These are phyloP conservation scores for Ogataea trehaloabstinens DNA, from an alignment of 805 yeast species.

Conservation along the genomic window DNA sequence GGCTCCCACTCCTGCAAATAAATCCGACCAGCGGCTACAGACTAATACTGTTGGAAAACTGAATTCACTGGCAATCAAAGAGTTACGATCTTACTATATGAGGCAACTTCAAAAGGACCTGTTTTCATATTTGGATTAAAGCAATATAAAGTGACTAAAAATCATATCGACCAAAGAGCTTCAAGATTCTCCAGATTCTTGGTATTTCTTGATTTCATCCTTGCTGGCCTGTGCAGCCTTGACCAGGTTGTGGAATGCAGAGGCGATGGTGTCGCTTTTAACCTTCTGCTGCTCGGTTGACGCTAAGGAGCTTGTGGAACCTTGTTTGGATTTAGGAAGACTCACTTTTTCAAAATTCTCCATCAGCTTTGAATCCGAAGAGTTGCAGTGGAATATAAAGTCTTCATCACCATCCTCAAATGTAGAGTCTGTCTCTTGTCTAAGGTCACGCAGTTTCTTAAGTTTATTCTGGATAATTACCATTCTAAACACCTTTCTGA, in stretches of 20 bases:
- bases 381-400: slow-evolving; percentile 31
- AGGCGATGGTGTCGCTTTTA: slow-evolving; percentile 28
- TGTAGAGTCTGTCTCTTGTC: slow-evolving; percentile 48
- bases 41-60: slow-evolving; percentile 7
- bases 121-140: slow-evolving; percentile 14
- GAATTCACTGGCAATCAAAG: slow-evolving; percentile 13
- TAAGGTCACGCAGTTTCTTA: slow-evolving; percentile 62
- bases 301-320: neutral
- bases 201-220: slow-evolving; percentile 28
- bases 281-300: slow-evolving; percentile 9
- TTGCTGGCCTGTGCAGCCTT: slow-evolving; percentile 31
- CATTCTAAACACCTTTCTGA: slow-evolving; percentile 82
- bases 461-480: slow-evolving; percentile 80
- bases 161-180: too few species aligned
- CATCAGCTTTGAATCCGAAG: slow-evolving; percentile 44
- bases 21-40: slow-evolving; percentile 1
- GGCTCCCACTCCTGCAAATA: neutral
- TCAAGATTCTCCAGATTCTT: slow-evolving; percentile 20
- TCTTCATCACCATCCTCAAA: slow-evolving; percentile 33
- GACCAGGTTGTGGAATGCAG: slow-evolving; percentile 32
- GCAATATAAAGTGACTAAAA: too few species aligned
- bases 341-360: slow-evolving; percentile 21
- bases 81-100: slow-evolving; percentile 11
- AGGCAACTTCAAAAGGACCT: slow-evolving; percentile 19
- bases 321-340: slow-evolving; percentile 1